phyloP scores from a whole-genome alignment of 129 eudicot species.

The Chrysanthemum seticuspe region DNA sequence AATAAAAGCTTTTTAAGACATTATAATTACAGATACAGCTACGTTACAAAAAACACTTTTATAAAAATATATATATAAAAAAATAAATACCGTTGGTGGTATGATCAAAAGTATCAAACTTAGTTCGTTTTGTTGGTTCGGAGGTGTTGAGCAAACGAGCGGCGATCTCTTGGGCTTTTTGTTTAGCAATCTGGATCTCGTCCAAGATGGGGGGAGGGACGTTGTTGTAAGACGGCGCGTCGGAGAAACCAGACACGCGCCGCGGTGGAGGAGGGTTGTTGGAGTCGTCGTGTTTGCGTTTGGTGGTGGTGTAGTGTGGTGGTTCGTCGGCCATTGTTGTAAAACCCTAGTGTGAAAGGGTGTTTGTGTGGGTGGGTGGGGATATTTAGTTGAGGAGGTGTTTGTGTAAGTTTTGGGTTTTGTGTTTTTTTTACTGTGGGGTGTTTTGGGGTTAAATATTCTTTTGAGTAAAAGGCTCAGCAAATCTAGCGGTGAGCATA shows the following conservation, averaged over 20 bases:
- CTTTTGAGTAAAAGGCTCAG: too few relatives aligned
- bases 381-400: too few relatives aligned
- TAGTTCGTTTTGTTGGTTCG: conserved; percentile 56
- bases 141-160: conserved; percentile 48
- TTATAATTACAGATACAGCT: too few relatives aligned
- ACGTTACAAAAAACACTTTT: too few relatives aligned
- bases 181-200: conserved; percentile 56
- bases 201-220: conserved; percentile 44
- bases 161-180: conserved; percentile 56
- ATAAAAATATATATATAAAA: too few relatives aligned
- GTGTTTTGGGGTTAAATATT: too few relatives aligned
- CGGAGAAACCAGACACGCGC: conserved; percentile 70
- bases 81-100: too few relatives aligned
- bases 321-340: conserved; percentile 68
- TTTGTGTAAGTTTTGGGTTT: too few relatives aligned
- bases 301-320: conserved; percentile 45
- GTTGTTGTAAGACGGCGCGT: conserved; percentile 45
- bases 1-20: too few relatives aligned
- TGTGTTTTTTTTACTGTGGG: too few relatives aligned
- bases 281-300: conserved; percentile 83
- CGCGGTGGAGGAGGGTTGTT: conserved; percentile 42
- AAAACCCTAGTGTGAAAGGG: conserved; percentile 26
- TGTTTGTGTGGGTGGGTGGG: too few relatives aligned
- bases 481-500: too few relatives aligned
- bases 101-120: conserved; percentile 38